Percentiles rank a stretch among this genome's conserved stretches.
These are phyloP conservation scores for Dichotomopilus funicola DNA, from an alignment of 2,329 filamentous ascomycete genomes.

Conservation along the genomic window DNA sequence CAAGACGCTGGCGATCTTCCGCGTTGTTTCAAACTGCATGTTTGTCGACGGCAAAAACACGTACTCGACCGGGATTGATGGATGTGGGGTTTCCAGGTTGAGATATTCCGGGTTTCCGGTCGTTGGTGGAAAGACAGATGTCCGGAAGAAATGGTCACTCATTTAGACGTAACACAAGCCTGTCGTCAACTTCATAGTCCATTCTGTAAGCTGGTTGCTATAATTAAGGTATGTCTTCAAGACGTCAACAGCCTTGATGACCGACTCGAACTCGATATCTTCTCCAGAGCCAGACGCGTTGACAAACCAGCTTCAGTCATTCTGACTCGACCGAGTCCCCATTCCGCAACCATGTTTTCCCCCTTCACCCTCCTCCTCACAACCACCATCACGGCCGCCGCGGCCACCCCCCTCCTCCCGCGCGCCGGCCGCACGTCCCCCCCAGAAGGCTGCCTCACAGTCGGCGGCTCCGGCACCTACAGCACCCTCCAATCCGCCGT, in stretches of 20 bases:
- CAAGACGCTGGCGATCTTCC: neutral
- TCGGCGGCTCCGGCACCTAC: slow-evolving; percentile 19
- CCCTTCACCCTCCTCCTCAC: slow-evolving; percentile 4
- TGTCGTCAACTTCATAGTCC: too few species aligned
- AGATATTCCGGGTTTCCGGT: too few species aligned
- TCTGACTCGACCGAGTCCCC: neutral
- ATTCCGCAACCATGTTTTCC: slow-evolving; percentile 1
- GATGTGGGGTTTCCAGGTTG: too few species aligned
- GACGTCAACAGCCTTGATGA: neutral
- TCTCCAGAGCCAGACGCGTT: neutral
- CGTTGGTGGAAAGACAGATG: too few species aligned
- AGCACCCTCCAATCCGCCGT: slow-evolving; percentile 47
- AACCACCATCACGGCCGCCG: neutral
- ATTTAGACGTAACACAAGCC: too few species aligned
- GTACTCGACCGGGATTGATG: too few species aligned
- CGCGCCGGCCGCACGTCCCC: slow-evolving; percentile 17
- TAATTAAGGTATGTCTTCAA: neutral
- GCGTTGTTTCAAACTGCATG: neutral
- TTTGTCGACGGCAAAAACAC: neutral
- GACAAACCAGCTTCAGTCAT: neutral
- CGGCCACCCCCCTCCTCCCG: neutral
- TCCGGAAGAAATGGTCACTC: too few species aligned
- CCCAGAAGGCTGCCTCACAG: slow-evolving; percentile 22
- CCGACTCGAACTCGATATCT: neutral
- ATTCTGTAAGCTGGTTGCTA: too few species aligned